Evolutionary conservation across 2,329 filamentous ascomycete genomes (phyloP).

Genomic region (Cladophialophora bantiana): DNA sequence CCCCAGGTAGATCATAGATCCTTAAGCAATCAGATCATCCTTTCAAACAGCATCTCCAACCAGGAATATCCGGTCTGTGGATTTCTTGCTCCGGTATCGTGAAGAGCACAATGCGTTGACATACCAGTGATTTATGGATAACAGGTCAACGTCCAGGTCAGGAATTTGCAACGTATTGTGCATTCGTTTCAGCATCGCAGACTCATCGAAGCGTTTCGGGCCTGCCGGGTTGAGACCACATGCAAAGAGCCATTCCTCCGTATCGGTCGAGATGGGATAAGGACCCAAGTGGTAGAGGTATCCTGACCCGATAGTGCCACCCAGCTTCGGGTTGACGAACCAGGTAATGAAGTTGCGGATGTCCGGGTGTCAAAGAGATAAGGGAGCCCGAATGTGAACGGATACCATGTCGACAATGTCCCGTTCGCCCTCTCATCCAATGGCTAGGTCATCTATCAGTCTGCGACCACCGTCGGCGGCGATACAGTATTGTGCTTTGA

Average conservation of each 20-base stretch:
- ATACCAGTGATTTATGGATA: slow-evolving; percentile 46
- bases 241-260: slow-evolving; percentile 47
- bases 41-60: too few relatives aligned
- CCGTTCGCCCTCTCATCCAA: slow-evolving; percentile 44
- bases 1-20: too few relatives aligned
- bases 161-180: slow-evolving; percentile 43
- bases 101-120: slow-evolving; percentile 43
- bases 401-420: slow-evolving; percentile 47
- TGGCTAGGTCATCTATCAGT: slow-evolving; percentile 43
- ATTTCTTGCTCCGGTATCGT: slow-evolving; percentile 39
- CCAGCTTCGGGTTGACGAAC: slow-evolving; percentile 46
- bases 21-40: too few relatives aligned
- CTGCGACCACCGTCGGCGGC: slow-evolving; percentile 46
- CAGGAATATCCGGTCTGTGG: slow-evolving; percentile 43
- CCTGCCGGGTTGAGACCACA: slow-evolving; percentile 41
- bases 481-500: slow-evolving; percentile 44
- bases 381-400: slow-evolving; percentile 44
- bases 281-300: slow-evolving; percentile 48
- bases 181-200: slow-evolving; percentile 41
- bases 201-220: slow-evolving; percentile 39
- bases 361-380: slow-evolving; percentile 43
- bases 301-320: slow-evolving; percentile 46
- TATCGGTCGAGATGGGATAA: slow-evolving; percentile 41
- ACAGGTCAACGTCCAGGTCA: slow-evolving; percentile 43
- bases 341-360: slow-evolving; percentile 46